Base-by-base conservation (phyloP, 1,284 basidiomycete genomes). In the Fomes fomentarius region DNA sequence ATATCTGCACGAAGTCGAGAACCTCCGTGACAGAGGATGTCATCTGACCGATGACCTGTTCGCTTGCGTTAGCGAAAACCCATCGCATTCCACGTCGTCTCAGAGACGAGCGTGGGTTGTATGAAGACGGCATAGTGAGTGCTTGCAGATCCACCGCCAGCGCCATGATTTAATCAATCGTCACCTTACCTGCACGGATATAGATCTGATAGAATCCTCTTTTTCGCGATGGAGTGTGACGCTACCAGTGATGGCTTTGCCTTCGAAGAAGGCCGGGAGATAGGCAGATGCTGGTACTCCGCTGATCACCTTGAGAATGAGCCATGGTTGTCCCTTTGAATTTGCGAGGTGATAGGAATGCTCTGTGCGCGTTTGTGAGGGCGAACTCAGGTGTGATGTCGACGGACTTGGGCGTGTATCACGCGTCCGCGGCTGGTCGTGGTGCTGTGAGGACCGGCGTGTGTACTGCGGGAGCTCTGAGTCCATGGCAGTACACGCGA, bases 221-320 rank as follows among this genome's bases (percentile, higher is more conserved):
- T 78, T 80, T 48, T 73, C 69, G 15, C 80, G 64, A 42, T 78
- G 71, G 17, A 83, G 58, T 45, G 74, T 74, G 1, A 83, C 77
- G 12, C 68, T 66, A 22, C 82, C 82, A 3, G 69, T 64, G 41
- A 84, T 71, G 15, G 60, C 56, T 60, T 85, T 80, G 12, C 76
- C 79, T 55, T 81, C 71, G 39, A 73, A 62, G 53, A 79, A 78
- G 11, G 70, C 57, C 12, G 80, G 80, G 10, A 74, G 65, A 39
- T 61, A 49, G 1, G 26, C 39, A 5, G 62, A 40, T 7, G 50
- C 45, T 4, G 47, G 54, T 1, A 62, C 63, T 10, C 57, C 60
- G 52, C 66, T 66, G 5, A 50, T 25, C 15, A 64, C 52, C 33
- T 48, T 60, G 39, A 66, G 47, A 1, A 55, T 63, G 25, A 61